Evolutionary conservation across 2,329 filamentous ascomycete species (phyloP), one percentile per base, ranked within the genome.

Genomic region (Allantophomopsis cytisporea): DNA sequence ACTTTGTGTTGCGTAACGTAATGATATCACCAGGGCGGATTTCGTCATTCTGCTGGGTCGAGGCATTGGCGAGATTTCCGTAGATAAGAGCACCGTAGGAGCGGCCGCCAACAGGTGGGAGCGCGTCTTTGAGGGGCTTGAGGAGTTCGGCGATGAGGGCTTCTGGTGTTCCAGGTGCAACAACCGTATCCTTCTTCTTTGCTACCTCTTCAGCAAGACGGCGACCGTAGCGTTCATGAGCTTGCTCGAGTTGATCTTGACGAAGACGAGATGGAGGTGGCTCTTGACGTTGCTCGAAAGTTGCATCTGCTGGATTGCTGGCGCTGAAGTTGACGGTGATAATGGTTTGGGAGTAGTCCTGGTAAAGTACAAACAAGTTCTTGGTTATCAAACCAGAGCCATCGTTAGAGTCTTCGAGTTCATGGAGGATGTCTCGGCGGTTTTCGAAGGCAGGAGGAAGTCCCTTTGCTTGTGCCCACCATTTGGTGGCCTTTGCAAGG

Each of bases 301-400:
- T 66, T 10, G 80, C 81, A 51, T 89, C 80, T 2, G 73, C 66
- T 3, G 82, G 71, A 54, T 94, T 78, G 39, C 77, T 73, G 1
- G 79, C 66, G 56, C 94, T 83, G 57, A 82, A 96, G 38, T 71
- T 78, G 14, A 80, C 83, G 0, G 80, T 86, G 52, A 98, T 73
- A 46, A 93, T 70, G 0, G 89, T 96, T 57, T 96, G 91, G 14
- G 88, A 95, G 59, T 98, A 98, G 61, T 98, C 91, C 52, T 87
- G 80, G 64, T 85, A 98, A 7, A 98, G 64, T n/a, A 96, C 67
- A 50, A 82, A 91, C 33, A 95, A 70, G 43, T 88, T 78, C 47
- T 88, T 88, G 6, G 80, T 83, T 15, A 94, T 65, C 1, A 70
- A 71, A 1, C 76, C 76, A 55, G 79, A 80, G 18, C 83, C 78